These are phyloP conservation scores for Acmispon strigosus DNA, from an alignment of 306 rosid genomes.

Conservation along the genomic window DNA sequence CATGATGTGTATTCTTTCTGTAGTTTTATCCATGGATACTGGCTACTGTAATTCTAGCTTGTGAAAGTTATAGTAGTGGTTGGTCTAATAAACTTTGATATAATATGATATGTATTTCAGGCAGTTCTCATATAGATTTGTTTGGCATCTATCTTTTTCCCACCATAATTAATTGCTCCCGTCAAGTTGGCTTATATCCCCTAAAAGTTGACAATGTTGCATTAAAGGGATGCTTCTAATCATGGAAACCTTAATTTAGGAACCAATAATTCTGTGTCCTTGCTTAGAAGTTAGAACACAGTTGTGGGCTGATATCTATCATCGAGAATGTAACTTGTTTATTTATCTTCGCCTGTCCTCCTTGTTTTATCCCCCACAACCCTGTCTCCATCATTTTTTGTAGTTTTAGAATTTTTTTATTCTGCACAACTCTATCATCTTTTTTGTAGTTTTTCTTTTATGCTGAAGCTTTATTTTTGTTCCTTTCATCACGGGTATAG, in stretches of 20 bases:
- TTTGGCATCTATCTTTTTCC: not conserved
- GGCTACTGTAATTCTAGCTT: not conserved
- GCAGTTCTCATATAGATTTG: not conserved
- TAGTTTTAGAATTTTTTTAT: not conserved
- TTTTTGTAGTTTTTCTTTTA: not conserved
- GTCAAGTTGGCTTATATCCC: not conserved
- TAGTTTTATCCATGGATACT: not conserved
- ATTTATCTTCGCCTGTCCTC: not conserved
- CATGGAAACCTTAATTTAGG: not conserved
- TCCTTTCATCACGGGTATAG: slow-evolving; percentile 20
- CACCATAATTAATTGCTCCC: not conserved
- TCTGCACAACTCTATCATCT: not conserved
- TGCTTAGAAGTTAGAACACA: not conserved
- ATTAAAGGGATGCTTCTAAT: not conserved
- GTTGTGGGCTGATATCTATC: not conserved
- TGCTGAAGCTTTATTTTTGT: slow-evolving; percentile 3
- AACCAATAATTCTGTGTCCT: not conserved
- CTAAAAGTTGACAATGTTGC: not conserved
- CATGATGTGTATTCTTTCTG: not conserved
- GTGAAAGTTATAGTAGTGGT: not conserved
- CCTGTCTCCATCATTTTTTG: not conserved
- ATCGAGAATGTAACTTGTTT: not conserved
- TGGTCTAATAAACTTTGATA: not conserved
- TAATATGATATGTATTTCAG: not conserved
- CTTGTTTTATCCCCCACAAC: not conserved